phyloP scores from a whole-genome alignment of 2,329 filamentous ascomycete species.

The Mollisiaceae sp. region DNA sequence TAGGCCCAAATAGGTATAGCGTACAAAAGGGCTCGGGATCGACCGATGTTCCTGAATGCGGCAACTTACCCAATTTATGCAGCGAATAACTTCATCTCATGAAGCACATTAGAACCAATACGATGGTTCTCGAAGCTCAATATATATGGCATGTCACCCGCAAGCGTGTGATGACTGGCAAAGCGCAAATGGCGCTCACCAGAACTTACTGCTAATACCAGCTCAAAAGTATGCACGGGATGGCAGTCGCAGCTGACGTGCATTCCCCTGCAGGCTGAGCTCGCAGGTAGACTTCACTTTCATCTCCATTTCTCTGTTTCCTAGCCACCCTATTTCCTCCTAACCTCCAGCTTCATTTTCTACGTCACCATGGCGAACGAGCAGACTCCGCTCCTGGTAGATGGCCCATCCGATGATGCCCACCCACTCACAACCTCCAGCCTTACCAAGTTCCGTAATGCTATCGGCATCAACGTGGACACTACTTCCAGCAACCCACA shows the following conservation, averaged over 20 bases:
- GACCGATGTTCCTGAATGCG: not conserved
- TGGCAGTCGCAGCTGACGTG: constrained; percentile 1
- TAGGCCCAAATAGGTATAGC: not conserved
- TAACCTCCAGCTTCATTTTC: not conserved
- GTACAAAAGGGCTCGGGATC: not conserved
- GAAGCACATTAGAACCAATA: not conserved
- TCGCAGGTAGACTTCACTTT: not conserved
- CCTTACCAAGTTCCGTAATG: constrained; percentile 35
- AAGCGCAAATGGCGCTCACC: not conserved
- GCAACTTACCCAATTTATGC: not conserved
- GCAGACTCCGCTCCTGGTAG: not conserved
- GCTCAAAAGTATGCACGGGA: not conserved
- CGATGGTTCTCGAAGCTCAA: not conserved
- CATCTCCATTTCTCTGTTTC: not conserved
- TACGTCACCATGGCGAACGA: not conserved
- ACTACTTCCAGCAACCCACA: constrained; percentile 24
- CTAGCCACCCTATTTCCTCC: constrained; percentile 5
- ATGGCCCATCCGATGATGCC: constrained; percentile 8
- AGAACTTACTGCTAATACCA: not conserved
- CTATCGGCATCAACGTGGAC: constrained; percentile 34
- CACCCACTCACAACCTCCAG: constrained; percentile 18
- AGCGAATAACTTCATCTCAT: not conserved
- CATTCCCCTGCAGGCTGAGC: not conserved
- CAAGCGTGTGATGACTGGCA: not conserved
- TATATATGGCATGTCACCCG: not conserved